Base-by-base conservation (phyloP, 805 yeast genomes). In the Dipodascus geniculatus region DNA sequence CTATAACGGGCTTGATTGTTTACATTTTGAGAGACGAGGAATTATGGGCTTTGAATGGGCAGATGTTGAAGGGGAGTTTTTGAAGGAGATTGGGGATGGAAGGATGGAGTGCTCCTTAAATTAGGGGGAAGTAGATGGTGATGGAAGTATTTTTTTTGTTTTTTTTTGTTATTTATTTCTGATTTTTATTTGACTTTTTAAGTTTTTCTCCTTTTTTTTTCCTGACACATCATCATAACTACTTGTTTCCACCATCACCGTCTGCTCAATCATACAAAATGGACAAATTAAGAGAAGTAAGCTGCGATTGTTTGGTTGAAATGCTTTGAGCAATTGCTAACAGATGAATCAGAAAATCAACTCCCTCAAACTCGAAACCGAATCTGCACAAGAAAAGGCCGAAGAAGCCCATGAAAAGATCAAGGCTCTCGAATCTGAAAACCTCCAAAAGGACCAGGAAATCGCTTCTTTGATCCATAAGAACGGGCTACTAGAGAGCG, bases 331-430 rank as follows among this genome's bases (percentile, higher is more conserved):
- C 23, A 20, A 17, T 33, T 3, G 23, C 23, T 22, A 20, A 28
- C 19, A 33, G 52, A 16, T 14, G 14, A 22, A 31, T 24, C 59
- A 87, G 95, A 89, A 88, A 80, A 76, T 89, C 75, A 83, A 76
- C 78, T 82, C 82, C 73, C 82, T 93, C 71, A 90, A 91, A 74
- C 77, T 87, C 65, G 98, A 93, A 69, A 91, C 96, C 61, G 99
- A 93, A 76, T 77, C 84, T 64, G 95, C 99, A 88, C 96, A 91
- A 76, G 96, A 88, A 71, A 87, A 89, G 77, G 83, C 93, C 57
- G 99, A 93, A 67, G 96, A 87, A 65, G 79, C 86, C 65, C 73
- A 82, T 57, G 81, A 77, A 59, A 83, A 82, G 70, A 81, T 86
- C 74, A 93, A 90, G 78, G 84, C 78, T 67, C 78, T 91, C 71